These are phyloP conservation scores for Cryphonectria nitschkei DNA, from an alignment of 2,329 filamentous ascomycete species.

Conservation along the genomic window DNA sequence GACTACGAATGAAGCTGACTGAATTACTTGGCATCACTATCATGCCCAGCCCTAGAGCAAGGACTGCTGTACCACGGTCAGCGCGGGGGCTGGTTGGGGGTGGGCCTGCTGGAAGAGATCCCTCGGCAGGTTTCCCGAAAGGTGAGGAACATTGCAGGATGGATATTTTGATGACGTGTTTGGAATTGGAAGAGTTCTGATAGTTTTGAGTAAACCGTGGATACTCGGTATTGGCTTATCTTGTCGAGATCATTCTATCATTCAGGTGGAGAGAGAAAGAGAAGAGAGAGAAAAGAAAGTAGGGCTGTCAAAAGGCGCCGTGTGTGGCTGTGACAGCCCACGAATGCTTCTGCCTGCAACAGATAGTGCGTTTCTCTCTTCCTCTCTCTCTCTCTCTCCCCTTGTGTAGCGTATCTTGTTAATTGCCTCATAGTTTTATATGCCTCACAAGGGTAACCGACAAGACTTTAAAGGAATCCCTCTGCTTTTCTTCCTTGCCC, in stretches of 20 bases:
- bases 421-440: neutral
- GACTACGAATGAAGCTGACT: neutral
- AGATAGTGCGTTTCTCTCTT: neutral
- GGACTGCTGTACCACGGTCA: neutral
- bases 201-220: too few relatives aligned
- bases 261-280: too few relatives aligned
- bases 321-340: neutral
- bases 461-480: neutral
- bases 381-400: neutral
- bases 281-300: neutral
- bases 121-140: neutral
- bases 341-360: neutral
- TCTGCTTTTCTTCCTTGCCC: too few relatives aligned
- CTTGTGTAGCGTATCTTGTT: neutral
- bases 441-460: neutral
- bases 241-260: too few relatives aligned
- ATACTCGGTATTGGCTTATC: too few relatives aligned
- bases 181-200: neutral
- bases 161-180: neutral
- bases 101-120: neutral
- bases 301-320: neutral
- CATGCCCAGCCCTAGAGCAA: neutral
- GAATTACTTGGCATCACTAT: neutral
- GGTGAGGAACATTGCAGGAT: neutral
- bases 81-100: too few relatives aligned